Evolutionary conservation across 1,284 basidiomycete genomes (phyloP), one percentile per base, ranked within the genome.

Genomic region (Ustilago shanxiensis): DNA sequence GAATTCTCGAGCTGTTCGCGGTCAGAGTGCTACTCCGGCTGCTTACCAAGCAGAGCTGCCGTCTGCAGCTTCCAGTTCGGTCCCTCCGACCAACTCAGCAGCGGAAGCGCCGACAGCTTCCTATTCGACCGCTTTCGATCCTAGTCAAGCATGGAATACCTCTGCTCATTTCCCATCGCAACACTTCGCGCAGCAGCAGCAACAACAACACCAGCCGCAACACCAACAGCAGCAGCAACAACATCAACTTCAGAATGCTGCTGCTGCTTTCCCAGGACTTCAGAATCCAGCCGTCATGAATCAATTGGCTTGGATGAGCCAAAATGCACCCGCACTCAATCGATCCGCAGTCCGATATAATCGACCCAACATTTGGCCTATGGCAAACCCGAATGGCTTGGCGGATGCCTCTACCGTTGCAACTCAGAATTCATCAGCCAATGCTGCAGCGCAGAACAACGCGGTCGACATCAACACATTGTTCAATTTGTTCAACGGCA

Each of bases 351-450:
- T 66, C 8, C 65, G 72, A 11, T 75, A 75, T 60, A 70, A 70
- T 71, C 72, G 72, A 0, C 64, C 67, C 33, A 71, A 66, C 31
- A 64, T 75, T 16, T 71, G 72, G 72, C 72, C 72, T 8, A 59
- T 66, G 28, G 63, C 37, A 5, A 20, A 66, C 37, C 28, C 64
- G 1, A 61, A 45, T n/a, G 37, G 37, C 28, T 22, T 37, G 13
- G 52, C 49, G 8, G 56, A 60, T 24, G 28, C 53, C 8, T 14
- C 65, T 41, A 29, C 41, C 24, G 18, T 24, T 18, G 60, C 16
- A 3, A 47, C 56, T 6, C 52, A 53, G 24, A 56, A 31, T 22
- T 31, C 56, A 29, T 2, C 64, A 6, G 55, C n/a, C 65, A 67
- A 29, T 18, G 47, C 44, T 7, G 31, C 63, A 16, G 35, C 47